These are phyloP conservation scores for Colletotrichum nymphaeae DNA, from an alignment of 2,329 filamentous ascomycete genomes.

Conservation along the genomic window DNA sequence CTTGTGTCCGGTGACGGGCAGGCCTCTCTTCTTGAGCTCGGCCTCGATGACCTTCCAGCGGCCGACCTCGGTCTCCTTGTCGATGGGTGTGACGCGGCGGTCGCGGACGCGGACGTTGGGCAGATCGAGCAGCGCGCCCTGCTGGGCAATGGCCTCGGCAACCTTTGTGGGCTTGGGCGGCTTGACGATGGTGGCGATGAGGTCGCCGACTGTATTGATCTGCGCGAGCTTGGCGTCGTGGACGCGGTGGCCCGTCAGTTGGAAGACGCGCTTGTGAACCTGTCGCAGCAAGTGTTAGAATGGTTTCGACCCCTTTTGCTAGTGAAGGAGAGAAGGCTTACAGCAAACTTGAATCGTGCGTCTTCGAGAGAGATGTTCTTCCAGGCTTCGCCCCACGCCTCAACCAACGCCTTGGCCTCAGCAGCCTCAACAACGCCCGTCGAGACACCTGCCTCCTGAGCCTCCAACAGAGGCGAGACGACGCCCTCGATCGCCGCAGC, in stretches of 20 bases:
- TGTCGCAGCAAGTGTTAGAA: slow-evolving; percentile 49
- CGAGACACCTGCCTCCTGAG: slow-evolving; percentile 40
- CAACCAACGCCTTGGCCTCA: slow-evolving; percentile 55
- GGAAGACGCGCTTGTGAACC: slow-evolving; percentile 84
- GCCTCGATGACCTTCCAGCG: slow-evolving; percentile 84
- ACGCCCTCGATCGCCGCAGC: slow-evolving; percentile 32
- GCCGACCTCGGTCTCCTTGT: slow-evolving; percentile 78
- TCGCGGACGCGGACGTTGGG: slow-evolving; percentile 78
- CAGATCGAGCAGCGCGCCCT: slow-evolving; percentile 60
- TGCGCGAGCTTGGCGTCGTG: slow-evolving; percentile 75
- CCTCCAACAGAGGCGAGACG: slow-evolving; percentile 34
- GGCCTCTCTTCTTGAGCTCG: slow-evolving; percentile 71
- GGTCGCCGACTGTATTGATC: slow-evolving; percentile 62
- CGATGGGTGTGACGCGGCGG: slow-evolving; percentile 74
- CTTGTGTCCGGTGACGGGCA: slow-evolving; percentile 66
- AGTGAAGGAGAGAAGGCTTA: slow-evolving; percentile 56
- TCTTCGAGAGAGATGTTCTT: slow-evolving; percentile 68
- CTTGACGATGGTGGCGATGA: slow-evolving; percentile 65
- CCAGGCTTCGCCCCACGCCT: slow-evolving; percentile 67
- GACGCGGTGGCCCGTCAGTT: slow-evolving; percentile 82
- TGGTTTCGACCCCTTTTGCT: neutral
- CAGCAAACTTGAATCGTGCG: slow-evolving; percentile 76
- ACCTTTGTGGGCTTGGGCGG: slow-evolving; percentile 72
- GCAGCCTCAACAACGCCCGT: slow-evolving; percentile 46
- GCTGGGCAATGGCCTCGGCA: slow-evolving; percentile 65